phyloP scores from a whole-genome alignment of 257 asterid genomes.

The Solanum chmielewskii region DNA sequence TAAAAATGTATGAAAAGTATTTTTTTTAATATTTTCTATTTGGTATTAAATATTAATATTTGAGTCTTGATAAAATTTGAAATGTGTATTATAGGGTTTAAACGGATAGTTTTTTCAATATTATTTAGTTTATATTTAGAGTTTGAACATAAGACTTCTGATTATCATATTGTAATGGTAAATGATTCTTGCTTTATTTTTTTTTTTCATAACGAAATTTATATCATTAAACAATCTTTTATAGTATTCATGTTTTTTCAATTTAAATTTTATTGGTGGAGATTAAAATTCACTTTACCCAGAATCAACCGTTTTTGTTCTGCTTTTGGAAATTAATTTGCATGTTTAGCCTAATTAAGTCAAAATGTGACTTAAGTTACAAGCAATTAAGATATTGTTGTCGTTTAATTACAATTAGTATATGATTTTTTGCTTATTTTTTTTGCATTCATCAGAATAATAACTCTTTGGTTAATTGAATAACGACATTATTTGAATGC shows the following conservation, averaged over 20 bases:
- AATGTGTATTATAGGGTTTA: rapidly evolving
- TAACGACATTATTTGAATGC: neutral
- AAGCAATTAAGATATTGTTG: neutral
- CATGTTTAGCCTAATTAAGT: neutral
- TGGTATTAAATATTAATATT: too few relatives aligned
- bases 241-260: neutral
- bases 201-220: neutral
- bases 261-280: neutral
- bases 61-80: too few relatives aligned
- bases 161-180: neutral
- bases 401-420: neutral
- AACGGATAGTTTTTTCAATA: rapidly evolving
- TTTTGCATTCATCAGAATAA: neutral
- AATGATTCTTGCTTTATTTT: neutral
- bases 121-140: too few relatives aligned
- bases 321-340: neutral
- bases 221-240: neutral
- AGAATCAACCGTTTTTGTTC: neutral
- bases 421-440: neutral
- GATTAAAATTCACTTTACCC: neutral
- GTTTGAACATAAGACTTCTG: too few relatives aligned
- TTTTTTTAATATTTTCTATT: too few relatives aligned
- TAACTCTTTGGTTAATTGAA: neutral
- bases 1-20: neutral
- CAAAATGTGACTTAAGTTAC: neutral